These are phyloP conservation scores for Fusarium subglutinans DNA, from an alignment of 2,329 filamentous ascomycete species.

Conservation along the genomic window DNA sequence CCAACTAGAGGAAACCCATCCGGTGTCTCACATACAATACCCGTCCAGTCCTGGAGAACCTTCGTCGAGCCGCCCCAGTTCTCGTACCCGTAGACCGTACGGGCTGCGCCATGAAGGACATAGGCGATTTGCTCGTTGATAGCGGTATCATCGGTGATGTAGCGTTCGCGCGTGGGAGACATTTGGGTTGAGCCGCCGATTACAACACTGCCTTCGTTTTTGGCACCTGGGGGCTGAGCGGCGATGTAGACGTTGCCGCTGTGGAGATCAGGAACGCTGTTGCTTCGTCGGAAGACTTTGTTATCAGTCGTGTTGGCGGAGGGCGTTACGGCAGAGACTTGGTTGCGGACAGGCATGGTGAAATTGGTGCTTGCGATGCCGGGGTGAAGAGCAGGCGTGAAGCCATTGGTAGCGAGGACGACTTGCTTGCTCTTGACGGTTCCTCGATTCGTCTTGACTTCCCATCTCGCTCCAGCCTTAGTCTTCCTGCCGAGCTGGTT, in stretches of 20 bases:
- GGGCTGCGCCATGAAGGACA: constrained; percentile 11
- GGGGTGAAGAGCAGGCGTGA: constrained; percentile 12
- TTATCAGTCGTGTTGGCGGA: background rate
- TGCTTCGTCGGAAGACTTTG: constrained; percentile 7
- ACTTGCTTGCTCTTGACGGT: constrained; percentile 20
- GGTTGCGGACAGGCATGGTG: constrained; percentile 22
- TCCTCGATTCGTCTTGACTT: constrained; percentile 20
- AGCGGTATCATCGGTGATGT: constrained; percentile 6
- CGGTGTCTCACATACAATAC: constrained; percentile 12
- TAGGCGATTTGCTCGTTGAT: constrained; percentile 19
- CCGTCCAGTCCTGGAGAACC: constrained; percentile 22
- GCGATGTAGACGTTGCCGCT: constrained; percentile 23
- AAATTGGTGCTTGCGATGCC: constrained; percentile 21
- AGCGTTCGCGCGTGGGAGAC: constrained; percentile 4
- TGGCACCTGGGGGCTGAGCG: constrained; percentile 8
- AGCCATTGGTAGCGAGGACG: constrained; percentile 24
- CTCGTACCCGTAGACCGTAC: constrained; percentile 2
- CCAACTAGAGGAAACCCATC: constrained; percentile 18
- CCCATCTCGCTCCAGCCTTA: constrained; percentile 2
- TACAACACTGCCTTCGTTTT: background rate
- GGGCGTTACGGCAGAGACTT: background rate
- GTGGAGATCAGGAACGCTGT: constrained; percentile 5
- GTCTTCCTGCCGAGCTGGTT: constrained; percentile 9
- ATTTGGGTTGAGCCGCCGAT: constrained; percentile 22
- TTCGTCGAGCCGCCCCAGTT: constrained; percentile 19